phyloP scores from a whole-genome alignment of 2,329 filamentous ascomycete species.

The Paraphaeosphaeria sporulosa region DNA sequence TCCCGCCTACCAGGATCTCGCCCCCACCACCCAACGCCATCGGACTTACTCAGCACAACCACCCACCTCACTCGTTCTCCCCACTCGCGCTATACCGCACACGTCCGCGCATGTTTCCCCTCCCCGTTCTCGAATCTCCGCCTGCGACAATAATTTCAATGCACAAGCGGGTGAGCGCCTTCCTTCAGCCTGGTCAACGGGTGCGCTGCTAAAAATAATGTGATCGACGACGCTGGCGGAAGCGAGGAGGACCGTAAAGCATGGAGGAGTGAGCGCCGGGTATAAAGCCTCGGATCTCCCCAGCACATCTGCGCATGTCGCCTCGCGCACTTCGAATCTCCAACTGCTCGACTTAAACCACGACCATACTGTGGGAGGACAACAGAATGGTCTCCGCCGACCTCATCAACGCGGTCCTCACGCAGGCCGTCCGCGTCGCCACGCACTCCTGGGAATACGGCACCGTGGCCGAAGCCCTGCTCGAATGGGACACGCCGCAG shows the following conservation, averaged over 20 bases:
- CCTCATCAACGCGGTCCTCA: slow-evolving; percentile 28
- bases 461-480: slow-evolving; percentile 51
- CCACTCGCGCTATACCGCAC: not conserved
- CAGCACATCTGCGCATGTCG: not conserved
- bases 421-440: slow-evolving; percentile 41
- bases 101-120: not conserved
- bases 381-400: slow-evolving; percentile 62
- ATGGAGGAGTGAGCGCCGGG: too few relatives aligned
- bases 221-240: not conserved
- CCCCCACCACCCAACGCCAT: slow-evolving; percentile 6
- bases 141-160: not conserved
- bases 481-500: slow-evolving; percentile 49
- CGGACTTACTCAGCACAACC: slow-evolving; percentile 15
- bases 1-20: not conserved
- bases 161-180: slow-evolving; percentile 2
- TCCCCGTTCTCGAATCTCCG: slow-evolving; percentile 3
- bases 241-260: not conserved
- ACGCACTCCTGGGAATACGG: slow-evolving; percentile 54
- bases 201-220: slow-evolving; percentile 9
- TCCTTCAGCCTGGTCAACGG: slow-evolving; percentile 7
- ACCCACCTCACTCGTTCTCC: slow-evolving; percentile 7
- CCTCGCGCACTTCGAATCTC: not conserved
- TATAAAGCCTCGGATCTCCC: slow-evolving; percentile 1
- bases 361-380: not conserved
- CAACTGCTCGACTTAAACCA: not conserved